Base-by-base conservation (phyloP, 768 basidiomycete genomes). In the Auricularia heimuer region DNA sequence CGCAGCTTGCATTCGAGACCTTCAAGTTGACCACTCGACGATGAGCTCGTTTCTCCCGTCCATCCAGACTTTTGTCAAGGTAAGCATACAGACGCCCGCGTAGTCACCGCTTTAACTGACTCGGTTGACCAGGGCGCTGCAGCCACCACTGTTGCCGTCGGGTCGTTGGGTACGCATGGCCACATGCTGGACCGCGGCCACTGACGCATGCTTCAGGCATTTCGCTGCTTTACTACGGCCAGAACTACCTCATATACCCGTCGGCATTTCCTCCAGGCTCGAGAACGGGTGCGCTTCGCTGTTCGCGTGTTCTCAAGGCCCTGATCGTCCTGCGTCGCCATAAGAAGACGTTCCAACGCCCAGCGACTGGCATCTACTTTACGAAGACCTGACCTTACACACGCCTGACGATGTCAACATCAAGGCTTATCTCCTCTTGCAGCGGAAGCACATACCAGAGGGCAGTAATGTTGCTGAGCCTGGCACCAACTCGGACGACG, bases 201-300 rank as follows among this genome's bases (percentile, higher is more conserved):
- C 47, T 56, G 45, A 29, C 8, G 1, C 29, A 4, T n/a, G 36
- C 51, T 36, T 24, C 68, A 90, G 89, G 85, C 65, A 82, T 82
- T 62, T 87, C 89, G 10, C 80, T 94, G 42, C 81, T 93, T 18
- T 94, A 89, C 75, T 88, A 89, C 68, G 92, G 90, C 35, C 94
- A 98, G 73, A 89, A 87, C 72, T 88, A 83, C 69, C 79, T 98
- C 63, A 95, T 98, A 73, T 98, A 96, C 73, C 94, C 94, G 0
- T 87, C 92, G 18, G 87, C 88, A 7, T 87, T 83, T 61, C 87
- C 91, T 64, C 82, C 85, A 3, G 93, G 93, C 1, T 93, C 93
- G 33, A 79, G 94, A 61, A 86, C 79, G 70, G 83, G 93, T 91
- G 65, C 66, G 77, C 70, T n/a, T 8, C 8, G 39, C 12, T 42